Evolutionary conservation across 1,284 basidiomycete genomes (phyloP), one percentile per base, ranked within the genome.

Genomic region (Naganishia cerealis): DNA sequence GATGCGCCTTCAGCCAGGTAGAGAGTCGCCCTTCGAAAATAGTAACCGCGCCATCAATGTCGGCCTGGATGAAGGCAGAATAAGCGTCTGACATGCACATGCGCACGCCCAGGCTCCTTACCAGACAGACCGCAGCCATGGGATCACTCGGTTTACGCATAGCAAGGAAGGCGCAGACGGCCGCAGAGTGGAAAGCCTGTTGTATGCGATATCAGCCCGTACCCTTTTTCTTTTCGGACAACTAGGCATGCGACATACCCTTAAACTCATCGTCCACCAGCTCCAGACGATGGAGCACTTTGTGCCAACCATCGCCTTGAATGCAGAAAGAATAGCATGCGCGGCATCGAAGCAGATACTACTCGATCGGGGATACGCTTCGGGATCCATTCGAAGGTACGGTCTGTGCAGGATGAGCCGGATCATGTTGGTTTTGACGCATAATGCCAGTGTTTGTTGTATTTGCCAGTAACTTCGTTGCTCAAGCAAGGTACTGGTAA

Each of bases 181-280:
- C 77, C 24, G 77, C 78, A 8, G 79, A 78, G 68, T 81, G 79
- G 73, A 81, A 81, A 0, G 79, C 78, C 77, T 77, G 65, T 26
- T 56, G 29, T 33, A 8, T 53, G 18, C 10, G 42, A 24, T 24
- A 26, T 63, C 26, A 52, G 24, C 33, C 9, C 13, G 46, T 62
- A 52, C 65, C 53, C 50, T 8, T 33, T 33, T 33, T 33, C 29
- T 33, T 33, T 33, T n/a, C 21, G 2, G 21, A 29, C 21, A n/a
- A n/a, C 46, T n/a, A 18, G 33, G 39, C 26, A 36, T 9, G 10
- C 10, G 21, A 71, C 76, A 71, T 66, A 78, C 77, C 36, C 79
- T 77, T 75, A 33, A 74, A 73, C 75, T 69, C 70, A 71, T 68
- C 5, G 70, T 71, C 70, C 70, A 71, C 76, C 79, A 79, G n/a